Evolutionary conservation across 345 rosid species (phyloP).

Genomic region (Eucalyptus melliodora): DNA sequence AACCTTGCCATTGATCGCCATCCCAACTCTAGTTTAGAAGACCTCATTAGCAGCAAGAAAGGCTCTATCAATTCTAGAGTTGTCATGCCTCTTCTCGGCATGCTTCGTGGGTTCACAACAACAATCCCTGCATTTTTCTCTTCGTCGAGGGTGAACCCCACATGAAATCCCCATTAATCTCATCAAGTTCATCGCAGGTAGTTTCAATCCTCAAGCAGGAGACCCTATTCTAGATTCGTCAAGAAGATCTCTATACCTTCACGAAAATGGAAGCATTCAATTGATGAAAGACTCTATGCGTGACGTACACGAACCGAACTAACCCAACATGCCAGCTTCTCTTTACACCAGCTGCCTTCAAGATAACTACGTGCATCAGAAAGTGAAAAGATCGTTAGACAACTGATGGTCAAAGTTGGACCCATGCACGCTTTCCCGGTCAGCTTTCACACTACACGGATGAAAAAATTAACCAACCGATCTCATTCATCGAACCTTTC

Average conservation of each 20-base stretch:
- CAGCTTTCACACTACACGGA: neutral
- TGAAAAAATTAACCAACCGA: neutral
- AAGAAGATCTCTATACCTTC: neutral
- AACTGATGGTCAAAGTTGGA: neutral
- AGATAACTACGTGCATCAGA: neutral
- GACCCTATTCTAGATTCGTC: neutral
- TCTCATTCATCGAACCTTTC: neutral
- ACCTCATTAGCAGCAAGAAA: neutral
- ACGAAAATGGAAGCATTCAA: neutral
- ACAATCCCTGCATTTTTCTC: neutral
- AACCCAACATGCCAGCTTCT: neutral
- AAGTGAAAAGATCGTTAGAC: neutral
- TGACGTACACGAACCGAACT: neutral
- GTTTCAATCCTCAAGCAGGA: neutral
- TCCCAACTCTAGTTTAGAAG: neutral
- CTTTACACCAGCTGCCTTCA: neutral
- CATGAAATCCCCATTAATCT: neutral
- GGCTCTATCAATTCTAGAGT: neutral
- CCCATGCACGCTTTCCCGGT: neutral
- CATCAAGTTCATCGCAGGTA: neutral
- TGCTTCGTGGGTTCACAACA: neutral
- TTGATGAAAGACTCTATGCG: neutral
- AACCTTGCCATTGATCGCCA: neutral
- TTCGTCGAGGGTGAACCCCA: neutral
- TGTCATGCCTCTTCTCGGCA: neutral